Conservation (phyloP, 2,329 filamentous ascomycete species). For the Fusarium sp. region DNA sequence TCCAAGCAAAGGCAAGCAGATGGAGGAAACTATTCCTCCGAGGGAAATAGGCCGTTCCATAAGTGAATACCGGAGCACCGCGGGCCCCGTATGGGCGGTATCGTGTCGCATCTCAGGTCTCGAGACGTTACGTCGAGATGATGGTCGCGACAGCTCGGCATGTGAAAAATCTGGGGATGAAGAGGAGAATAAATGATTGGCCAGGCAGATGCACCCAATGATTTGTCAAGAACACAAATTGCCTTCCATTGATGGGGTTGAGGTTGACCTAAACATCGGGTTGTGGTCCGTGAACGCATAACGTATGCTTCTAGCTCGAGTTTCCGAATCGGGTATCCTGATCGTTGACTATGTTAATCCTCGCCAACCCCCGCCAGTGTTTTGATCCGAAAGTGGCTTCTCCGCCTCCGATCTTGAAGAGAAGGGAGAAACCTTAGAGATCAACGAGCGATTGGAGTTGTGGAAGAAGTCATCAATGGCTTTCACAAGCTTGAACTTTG, state of each 20-base stretch:
- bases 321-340: conserved; percentile 38
- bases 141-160: conserved; percentile 19
- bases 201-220: neutral
- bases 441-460: neutral
- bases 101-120: neutral
- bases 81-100: conserved; percentile 17
- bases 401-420: neutral
- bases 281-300: neutral
- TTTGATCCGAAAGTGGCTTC: conserved; percentile 3
- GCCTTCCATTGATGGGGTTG: neutral
- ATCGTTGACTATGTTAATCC: conserved; percentile 16
- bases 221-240: neutral
- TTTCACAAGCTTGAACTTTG: neutral
- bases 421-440: neutral
- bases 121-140: neutral
- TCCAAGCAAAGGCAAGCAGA: neutral
- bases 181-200: conserved; percentile 16
- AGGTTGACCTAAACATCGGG: neutral
- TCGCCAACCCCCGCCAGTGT: conserved; percentile 11
- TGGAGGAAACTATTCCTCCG: conserved; percentile 1
- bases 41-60: neutral
- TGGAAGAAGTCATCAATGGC: neutral
- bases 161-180: conserved; percentile 23
- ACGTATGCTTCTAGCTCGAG: neutral
- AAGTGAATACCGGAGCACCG: conserved; percentile 13